Evolutionary conservation across 495 filamentous ascomycete genomes (phyloP).

Genomic region (Pyrenula massariospora): DNA sequence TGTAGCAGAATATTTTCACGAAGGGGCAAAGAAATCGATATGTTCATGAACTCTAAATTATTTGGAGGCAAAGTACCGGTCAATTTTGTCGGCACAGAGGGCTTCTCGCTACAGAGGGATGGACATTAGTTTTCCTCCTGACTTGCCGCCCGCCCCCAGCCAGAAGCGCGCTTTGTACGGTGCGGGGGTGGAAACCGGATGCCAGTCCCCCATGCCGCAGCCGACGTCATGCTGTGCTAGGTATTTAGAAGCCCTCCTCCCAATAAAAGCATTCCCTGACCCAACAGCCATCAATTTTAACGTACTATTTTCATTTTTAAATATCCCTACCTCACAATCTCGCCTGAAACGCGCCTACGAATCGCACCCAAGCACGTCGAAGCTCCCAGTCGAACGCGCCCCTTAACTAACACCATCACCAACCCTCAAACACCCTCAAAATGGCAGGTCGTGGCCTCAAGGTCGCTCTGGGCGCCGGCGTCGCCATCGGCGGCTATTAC

Average conservation of each 20-base stretch:
- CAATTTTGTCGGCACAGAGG: too few relatives aligned
- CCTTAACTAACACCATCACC: not conserved
- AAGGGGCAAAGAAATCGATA: too few relatives aligned
- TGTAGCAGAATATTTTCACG: too few relatives aligned
- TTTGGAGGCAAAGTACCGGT: too few relatives aligned
- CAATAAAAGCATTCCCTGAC: not conserved
- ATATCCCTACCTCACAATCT: too few relatives aligned
- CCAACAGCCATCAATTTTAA: not conserved
- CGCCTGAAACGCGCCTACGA: too few relatives aligned
- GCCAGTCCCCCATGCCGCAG: not conserved
- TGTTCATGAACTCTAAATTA: too few relatives aligned
- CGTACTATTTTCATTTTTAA: too few relatives aligned
- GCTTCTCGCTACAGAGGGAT: too few relatives aligned
- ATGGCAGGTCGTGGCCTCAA: not conserved
- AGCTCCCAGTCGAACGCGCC: not conserved
- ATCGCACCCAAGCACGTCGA: not conserved
- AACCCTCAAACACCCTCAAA: not conserved
- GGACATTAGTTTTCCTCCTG: too few relatives aligned
- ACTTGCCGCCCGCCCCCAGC: too few relatives aligned
- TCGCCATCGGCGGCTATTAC: constrained; percentile 71
- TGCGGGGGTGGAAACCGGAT: not conserved
- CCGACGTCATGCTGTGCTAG: not conserved
- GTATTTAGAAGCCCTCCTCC: not conserved
- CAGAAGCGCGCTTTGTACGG: too few relatives aligned
- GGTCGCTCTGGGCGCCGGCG: constrained; percentile 33